phyloP scores from a whole-genome alignment of 1,284 basidiomycete species.

The Vanrija sp. region DNA sequence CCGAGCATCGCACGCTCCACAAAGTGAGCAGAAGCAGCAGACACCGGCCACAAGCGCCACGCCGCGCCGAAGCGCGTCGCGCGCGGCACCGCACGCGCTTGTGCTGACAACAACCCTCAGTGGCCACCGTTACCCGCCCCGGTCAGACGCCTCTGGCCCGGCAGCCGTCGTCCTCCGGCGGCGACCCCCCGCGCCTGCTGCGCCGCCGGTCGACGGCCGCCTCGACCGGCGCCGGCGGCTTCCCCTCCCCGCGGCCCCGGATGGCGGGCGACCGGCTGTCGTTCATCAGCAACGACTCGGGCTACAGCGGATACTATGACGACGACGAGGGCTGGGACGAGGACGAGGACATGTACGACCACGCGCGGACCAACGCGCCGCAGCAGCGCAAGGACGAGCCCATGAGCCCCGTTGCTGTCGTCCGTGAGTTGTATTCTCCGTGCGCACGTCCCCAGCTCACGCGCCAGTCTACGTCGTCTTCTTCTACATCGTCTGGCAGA shows the following conservation, averaged over 20 bases:
- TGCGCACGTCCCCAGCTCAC: neutral
- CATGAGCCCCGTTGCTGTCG: conserved; percentile 40
- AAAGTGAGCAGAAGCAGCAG: no score
- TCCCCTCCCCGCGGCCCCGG: neutral
- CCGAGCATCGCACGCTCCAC: no score
- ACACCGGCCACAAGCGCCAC: no score
- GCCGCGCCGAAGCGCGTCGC: no score
- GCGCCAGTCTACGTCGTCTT: conserved; percentile 40
- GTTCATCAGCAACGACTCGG: conserved; percentile 5
- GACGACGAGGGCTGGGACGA: neutral
- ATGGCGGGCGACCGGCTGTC: neutral
- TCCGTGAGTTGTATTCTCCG: conserved; percentile 29
- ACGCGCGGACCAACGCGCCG: neutral
- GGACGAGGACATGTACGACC: neutral
- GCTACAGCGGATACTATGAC: no score
- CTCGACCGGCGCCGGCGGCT: neutral
- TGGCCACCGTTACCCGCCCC: no score
- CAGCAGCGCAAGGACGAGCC: conserved; percentile 30
- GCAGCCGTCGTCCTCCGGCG: no score
- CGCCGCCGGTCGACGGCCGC: neutral
- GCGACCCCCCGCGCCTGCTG: no score
- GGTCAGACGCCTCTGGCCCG: no score
- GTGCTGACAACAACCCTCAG: no score
- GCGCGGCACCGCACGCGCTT: no score
- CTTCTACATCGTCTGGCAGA: conserved; percentile 43